Evolutionary conservation across 495 filamentous ascomycete genomes (phyloP).

Genomic region (Lepraria neglecta): DNA sequence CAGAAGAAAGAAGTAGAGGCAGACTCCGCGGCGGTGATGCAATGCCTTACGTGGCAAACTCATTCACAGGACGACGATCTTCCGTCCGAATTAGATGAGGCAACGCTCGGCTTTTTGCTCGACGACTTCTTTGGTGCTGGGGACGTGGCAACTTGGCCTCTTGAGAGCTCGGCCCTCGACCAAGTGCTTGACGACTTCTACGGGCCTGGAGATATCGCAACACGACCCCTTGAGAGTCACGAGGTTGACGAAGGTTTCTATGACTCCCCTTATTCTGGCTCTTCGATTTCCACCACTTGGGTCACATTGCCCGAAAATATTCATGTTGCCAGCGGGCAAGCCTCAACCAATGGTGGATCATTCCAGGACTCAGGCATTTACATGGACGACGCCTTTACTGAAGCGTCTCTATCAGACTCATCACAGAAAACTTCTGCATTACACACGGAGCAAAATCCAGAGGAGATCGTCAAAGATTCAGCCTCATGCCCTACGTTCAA

Average conservation of each 20-base stretch:
- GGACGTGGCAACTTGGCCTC: not conserved
- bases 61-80: too few species aligned
- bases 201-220: not conserved
- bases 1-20: too few species aligned
- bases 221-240: not conserved
- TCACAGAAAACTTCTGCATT: not conserved
- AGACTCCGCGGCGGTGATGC: too few species aligned
- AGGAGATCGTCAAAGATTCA: not conserved
- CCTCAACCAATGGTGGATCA: conserved; percentile 1
- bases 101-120: too few species aligned
- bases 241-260: not conserved
- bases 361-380: conserved; percentile 4
- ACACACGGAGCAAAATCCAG: not conserved
- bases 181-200: conserved; percentile 1
- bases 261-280: not conserved
- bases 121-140: too few species aligned
- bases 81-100: too few species aligned
- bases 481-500: not conserved
- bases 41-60: too few species aligned
- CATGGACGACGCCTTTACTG: not conserved
- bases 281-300: not conserved
- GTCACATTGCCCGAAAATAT: not conserved
- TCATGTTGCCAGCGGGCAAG: not conserved
- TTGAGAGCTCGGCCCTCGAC: not conserved
- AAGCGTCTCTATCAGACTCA: not conserved